A percentile compares a stretch with the other conserved stretches of the same genome.
Evolutionary conservation across 2,329 filamentous ascomycete species (phyloP).

Genomic region (Rhinocladiella similis): DNA sequence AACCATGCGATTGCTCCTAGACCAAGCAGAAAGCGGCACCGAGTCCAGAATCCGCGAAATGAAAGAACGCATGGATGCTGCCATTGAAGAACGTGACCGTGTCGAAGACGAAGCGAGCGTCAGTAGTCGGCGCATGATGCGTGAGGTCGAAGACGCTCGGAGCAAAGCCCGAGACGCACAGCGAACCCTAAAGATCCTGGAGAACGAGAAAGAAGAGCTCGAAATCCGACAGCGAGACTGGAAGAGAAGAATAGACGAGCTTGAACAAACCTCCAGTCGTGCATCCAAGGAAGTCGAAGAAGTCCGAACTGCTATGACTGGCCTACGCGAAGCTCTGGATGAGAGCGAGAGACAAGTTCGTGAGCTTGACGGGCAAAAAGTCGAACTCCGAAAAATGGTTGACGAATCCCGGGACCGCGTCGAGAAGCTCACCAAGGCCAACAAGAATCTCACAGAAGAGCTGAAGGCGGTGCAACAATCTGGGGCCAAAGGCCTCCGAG

Average conservation of each 20-base stretch:
- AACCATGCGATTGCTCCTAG: conserved; percentile 86
- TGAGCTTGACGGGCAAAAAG: conserved; percentile 79
- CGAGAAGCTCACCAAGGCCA: conserved; percentile 74
- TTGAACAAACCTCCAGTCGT: conserved; percentile 69
- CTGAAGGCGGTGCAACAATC: conserved; percentile 51
- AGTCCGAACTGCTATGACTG: conserved; percentile 72
- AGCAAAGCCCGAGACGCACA: conserved; percentile 78
- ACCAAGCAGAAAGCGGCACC: conserved; percentile 80
- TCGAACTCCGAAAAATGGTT: conserved; percentile 70
- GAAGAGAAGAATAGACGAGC: conserved; percentile 70
- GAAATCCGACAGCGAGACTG: conserved; percentile 73
- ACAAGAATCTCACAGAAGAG: conserved; percentile 62
- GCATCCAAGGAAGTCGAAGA: conserved; percentile 73
- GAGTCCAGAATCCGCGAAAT: conserved; percentile 84
- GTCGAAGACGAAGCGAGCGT: conserved; percentile 87
- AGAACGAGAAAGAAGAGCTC: conserved; percentile 75
- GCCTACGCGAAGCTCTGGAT: conserved; percentile 78
- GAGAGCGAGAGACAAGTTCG: conserved; percentile 81
- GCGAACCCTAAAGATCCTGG: conserved; percentile 68
- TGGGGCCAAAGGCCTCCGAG: conserved; percentile 33
- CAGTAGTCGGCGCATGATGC: conserved; percentile 70
- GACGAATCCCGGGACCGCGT: conserved; percentile 75
- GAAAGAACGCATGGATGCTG: conserved; percentile 81
- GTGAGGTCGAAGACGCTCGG: conserved; percentile 86
- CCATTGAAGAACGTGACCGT: conserved; percentile 89